phyloP scores from a whole-genome alignment of 2,329 filamentous ascomycete genomes.

The Aspergillus sp. region DNA sequence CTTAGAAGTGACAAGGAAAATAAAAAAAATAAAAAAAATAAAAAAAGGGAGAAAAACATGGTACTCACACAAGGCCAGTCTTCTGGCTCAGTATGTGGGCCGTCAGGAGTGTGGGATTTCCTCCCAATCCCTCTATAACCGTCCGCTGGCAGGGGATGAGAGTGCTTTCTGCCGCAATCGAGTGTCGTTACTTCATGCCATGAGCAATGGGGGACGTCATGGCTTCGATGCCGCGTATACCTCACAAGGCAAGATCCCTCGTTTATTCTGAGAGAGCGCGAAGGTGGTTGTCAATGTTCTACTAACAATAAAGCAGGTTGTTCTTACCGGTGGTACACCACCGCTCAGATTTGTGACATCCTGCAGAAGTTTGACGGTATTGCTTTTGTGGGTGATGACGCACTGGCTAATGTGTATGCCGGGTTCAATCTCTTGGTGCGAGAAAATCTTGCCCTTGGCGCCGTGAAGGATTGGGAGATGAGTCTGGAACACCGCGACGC shows the following conservation, averaged over 20 bases:
- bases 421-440: conserved; percentile 39
- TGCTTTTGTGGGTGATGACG: conserved; percentile 36
- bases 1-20: no score
- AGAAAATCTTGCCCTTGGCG: conserved; percentile 33
- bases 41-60: background rate
- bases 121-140: conserved; percentile 27
- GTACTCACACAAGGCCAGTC: conserved; percentile 16
- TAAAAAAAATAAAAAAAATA: no score
- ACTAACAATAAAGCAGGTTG: conserved; percentile 23
- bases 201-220: conserved; percentile 36
- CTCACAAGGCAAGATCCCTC: conserved; percentile 22
- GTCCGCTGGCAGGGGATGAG: conserved; percentile 14
- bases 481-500: conserved; percentile 18
- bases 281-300: background rate
- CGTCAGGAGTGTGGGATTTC: conserved; percentile 30
- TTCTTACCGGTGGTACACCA: conserved; percentile 38
- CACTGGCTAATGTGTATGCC: conserved; percentile 34
- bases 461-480: conserved; percentile 34
- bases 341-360: conserved; percentile 38
- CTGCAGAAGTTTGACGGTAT: conserved; percentile 36
- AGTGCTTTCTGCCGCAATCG: conserved; percentile 27
- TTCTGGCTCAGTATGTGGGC: conserved; percentile 29
- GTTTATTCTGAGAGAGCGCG: no score
- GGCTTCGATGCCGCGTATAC: conserved; percentile 35
- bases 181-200: conserved; percentile 29